Evolutionary conservation across 768 basidiomycete genomes (phyloP).

Genomic region (Boletus barrowsii): DNA sequence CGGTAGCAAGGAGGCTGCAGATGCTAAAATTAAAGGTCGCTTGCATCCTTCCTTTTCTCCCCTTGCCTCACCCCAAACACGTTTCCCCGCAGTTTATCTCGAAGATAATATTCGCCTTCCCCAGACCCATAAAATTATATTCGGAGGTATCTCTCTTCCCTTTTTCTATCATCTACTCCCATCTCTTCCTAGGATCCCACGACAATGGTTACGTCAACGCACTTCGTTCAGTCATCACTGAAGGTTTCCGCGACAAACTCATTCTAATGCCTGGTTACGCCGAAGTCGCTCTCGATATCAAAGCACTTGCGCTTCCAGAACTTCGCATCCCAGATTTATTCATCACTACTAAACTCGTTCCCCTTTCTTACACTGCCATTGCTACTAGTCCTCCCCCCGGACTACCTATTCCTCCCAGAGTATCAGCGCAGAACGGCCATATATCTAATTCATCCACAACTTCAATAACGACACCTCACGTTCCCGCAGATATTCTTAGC

Average conservation of each 20-base stretch:
- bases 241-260: conserved; percentile 62
- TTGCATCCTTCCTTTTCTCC: not conserved
- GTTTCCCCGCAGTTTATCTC: conserved; percentile 34
- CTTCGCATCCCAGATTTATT: conserved; percentile 59
- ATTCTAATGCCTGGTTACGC: conserved; percentile 61
- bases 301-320: conserved; percentile 52
- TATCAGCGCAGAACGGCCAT: conserved; percentile 4
- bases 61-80: conserved; percentile 7
- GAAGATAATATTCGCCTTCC: conserved; percentile 46
- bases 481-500: conserved; percentile 12
- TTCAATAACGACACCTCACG: conserved; percentile 4
- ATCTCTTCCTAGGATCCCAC: conserved; percentile 51
- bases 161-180: not conserved
- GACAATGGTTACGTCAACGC: conserved; percentile 68
- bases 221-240: conserved; percentile 61
- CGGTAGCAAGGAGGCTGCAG: conserved; percentile 68
- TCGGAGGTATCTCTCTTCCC: conserved; percentile 49
- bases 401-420: conserved; percentile 17
- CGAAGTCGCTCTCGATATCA: conserved; percentile 58
- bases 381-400: conserved; percentile 26
- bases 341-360: conserved; percentile 50
- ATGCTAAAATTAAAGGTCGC: conserved; percentile 71
- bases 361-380: conserved; percentile 26
- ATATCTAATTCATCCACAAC: conserved; percentile 11
- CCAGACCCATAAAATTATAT: conserved; percentile 64